Evolutionary conservation across 768 basidiomycete species (phyloP).

Genomic region (Ramaria sp.): DNA sequence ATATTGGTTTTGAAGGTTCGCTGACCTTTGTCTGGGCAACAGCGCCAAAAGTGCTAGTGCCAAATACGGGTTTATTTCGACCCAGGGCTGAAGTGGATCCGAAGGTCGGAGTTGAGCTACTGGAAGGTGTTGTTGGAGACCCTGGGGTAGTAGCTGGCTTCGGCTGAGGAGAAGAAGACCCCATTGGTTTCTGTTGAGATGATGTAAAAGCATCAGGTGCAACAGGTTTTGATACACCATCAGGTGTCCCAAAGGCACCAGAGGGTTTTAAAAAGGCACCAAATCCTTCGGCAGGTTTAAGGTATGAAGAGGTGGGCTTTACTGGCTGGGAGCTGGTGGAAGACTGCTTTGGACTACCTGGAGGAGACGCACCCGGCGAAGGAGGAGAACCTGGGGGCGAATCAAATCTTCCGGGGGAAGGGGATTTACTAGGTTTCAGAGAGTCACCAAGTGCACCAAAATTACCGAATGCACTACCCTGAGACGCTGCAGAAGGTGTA

Average conservation of each 20-base stretch:
- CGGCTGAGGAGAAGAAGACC: slow-evolving; percentile 20
- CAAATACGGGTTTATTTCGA: slow-evolving; percentile 8
- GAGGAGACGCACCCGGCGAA: neutral
- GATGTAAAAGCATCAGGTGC: slow-evolving; percentile 19
- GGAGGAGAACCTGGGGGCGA: neutral
- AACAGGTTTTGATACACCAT: slow-evolving; percentile 9
- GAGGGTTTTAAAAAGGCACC: slow-evolving; percentile 38
- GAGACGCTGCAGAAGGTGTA: neutral
- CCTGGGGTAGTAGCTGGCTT: slow-evolving; percentile 14
- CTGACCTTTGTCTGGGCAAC: slow-evolving; percentile 10
- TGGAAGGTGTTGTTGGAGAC: slow-evolving; percentile 15
- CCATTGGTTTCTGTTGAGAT: slow-evolving; percentile 27
- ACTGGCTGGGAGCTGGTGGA: neutral
- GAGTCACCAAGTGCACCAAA: neutral
- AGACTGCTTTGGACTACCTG: neutral
- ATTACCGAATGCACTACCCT: neutral
- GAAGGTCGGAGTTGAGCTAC: slow-evolving; percentile 23
- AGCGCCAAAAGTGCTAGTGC: slow-evolving; percentile 15
- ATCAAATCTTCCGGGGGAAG: neutral
- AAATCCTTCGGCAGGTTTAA: slow-evolving; percentile 26
- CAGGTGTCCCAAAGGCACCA: slow-evolving; percentile 9
- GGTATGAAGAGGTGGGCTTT: slow-evolving; percentile 20
- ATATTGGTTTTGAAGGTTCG: slow-evolving; percentile 8
- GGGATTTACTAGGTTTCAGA: neutral
- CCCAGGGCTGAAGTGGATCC: slow-evolving; percentile 28